Percentiles rank a stretch among this genome's conserved stretches.
Conservation (phyloP, 768 basidiomycete genomes). For the Tricholomella constricta region DNA sequence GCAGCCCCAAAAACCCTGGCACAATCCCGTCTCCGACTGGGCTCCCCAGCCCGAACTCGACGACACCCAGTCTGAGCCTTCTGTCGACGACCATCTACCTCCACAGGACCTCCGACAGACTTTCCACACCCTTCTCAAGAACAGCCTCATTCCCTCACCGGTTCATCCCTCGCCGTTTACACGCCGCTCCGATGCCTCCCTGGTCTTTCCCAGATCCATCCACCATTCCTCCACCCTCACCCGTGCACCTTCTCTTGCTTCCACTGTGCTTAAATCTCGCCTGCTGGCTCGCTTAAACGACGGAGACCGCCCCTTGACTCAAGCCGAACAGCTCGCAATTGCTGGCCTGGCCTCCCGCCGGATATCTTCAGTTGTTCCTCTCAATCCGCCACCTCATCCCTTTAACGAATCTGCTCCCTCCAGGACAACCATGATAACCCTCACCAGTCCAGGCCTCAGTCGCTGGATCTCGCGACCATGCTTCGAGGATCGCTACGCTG, state of each 20-base stretch:
- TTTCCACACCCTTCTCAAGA: slow-evolving; percentile 45
- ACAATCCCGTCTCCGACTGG: slow-evolving; percentile 29
- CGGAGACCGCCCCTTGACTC: slow-evolving; percentile 32
- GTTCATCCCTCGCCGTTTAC: slow-evolving; percentile 54
- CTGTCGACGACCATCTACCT: slow-evolving; percentile 5
- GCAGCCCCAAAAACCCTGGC: slow-evolving; percentile 17
- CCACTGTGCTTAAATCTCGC: slow-evolving; percentile 49
- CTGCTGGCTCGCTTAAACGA: slow-evolving; percentile 49
- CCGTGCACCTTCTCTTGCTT: slow-evolving; percentile 41
- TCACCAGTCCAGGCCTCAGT: slow-evolving; percentile 57
- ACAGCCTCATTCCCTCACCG: slow-evolving; percentile 42
- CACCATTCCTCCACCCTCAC: slow-evolving; percentile 41
- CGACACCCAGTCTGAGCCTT: slow-evolving; percentile 18
- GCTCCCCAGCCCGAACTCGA: slow-evolving; percentile 21
- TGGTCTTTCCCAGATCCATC: slow-evolving; percentile 57
- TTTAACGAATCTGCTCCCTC: slow-evolving; percentile 39
- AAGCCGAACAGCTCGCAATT: slow-evolving; percentile 45
- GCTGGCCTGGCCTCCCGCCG: slow-evolving; percentile 41
- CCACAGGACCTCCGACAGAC: slow-evolving; percentile 5
- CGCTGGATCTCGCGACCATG: slow-evolving; percentile 75
- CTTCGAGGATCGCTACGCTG: slow-evolving; percentile 69
- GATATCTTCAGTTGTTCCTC: slow-evolving; percentile 22
- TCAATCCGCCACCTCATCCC: slow-evolving; percentile 24
- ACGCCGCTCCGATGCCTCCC: slow-evolving; percentile 33
- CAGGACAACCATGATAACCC: slow-evolving; percentile 31